Conservation (phyloP, 1,284 basidiomycete genomes). For the Boletus semigastroideus region DNA sequence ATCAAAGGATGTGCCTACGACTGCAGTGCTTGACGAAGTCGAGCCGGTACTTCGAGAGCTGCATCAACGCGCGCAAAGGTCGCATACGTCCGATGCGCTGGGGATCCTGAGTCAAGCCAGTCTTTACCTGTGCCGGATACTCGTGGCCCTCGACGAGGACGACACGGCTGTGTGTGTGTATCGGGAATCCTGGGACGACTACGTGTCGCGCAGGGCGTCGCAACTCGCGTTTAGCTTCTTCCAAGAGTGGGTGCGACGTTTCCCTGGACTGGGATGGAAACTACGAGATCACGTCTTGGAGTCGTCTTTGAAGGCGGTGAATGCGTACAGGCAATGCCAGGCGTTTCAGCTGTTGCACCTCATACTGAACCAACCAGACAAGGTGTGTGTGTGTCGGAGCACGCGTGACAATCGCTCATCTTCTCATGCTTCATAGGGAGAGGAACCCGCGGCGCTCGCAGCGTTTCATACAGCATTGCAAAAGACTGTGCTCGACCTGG, state of each 20-base stretch:
- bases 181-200: conserved; percentile 72
- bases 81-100: conserved; percentile 64
- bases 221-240: conserved; percentile 76
- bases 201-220: conserved; percentile 79
- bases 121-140: conserved; percentile 67
- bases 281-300: conserved; percentile 61
- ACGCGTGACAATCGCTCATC: background rate
- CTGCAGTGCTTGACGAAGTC: conserved; percentile 33
- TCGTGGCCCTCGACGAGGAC: conserved; percentile 48
- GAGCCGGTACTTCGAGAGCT: conserved; percentile 60
- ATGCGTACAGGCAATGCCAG: conserved; percentile 75
- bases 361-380: conserved; percentile 56
- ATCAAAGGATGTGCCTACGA: conserved; percentile 63
- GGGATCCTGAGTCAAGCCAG: conserved; percentile 67
- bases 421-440: conserved; percentile 19
- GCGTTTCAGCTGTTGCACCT: conserved; percentile 71
- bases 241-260: conserved; percentile 73
- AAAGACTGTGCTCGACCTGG: conserved; percentile 48
- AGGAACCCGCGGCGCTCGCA: conserved; percentile 39
- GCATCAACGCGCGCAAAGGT: conserved; percentile 73
- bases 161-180: conserved; percentile 57
- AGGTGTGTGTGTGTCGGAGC: conserved; percentile 11
- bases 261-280: conserved; percentile 68
- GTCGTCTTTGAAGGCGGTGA: conserved; percentile 59
- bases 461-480: conserved; percentile 51